Evolutionary conservation across 352 stramenopile species (phyloP), one percentile per base, ranked within the genome.

Genomic region (Pythium aphanidermatum): DNA sequence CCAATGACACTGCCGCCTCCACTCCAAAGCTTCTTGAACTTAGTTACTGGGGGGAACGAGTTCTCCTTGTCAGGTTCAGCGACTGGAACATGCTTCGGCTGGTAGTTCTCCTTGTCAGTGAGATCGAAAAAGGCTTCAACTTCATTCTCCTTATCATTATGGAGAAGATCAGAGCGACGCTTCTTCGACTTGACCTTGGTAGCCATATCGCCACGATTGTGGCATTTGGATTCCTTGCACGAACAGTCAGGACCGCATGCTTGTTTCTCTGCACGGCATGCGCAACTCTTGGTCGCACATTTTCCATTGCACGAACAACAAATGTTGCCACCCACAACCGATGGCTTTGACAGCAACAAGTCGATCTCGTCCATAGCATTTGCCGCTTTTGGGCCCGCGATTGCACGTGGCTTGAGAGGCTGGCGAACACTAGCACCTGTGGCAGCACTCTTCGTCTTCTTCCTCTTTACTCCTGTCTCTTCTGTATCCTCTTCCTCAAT

Each of bases 261-360:
- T 23, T 59, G 56, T 31, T 60, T 68, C 23, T 68, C 58, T 0
- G 71, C 68, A 30, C 77, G 74, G 46, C 77, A 90, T 3, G 60
- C 71, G 39, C 80, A 92, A 11, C 54, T 68, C 32, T 83, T 86
- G 12, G 73, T 89, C 14, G 68, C 75, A 30, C 77, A 90, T 47
- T 87, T 92, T n/a, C 74, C 70, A 17, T 72, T 69, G 44, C 80
- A 90, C 7, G 59, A 68, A 30, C 77, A 90, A 27, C 74, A 87
- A 12, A 65, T 46, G 17, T 32, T 67, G 19, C 55, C 55, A 23
- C 42, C 40, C 1, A 58, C 53, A 5, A 36, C 38, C 1, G 65
- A 70, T n/a, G 58, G 53, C 16, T 58, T 74, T 14, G 68, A 65
- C 9, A 85, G 55, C 12, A 83, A 28, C 28, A 74, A 48, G 34